Evolutionary conservation across 768 basidiomycete species (phyloP).

Genomic region (Hypholoma fasciculare): DNA sequence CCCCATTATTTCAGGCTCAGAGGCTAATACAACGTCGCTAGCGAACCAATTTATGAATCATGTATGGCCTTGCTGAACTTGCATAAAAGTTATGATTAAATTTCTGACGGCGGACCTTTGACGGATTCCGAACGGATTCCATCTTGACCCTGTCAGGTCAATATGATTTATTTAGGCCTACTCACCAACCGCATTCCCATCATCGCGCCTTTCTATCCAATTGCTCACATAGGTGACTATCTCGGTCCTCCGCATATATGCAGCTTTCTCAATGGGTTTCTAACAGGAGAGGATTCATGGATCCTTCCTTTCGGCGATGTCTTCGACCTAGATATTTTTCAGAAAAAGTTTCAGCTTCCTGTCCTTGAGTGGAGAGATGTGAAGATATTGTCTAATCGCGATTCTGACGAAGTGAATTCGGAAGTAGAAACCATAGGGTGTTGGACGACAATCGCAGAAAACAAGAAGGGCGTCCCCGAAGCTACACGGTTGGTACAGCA

Average conservation of each 20-base stretch:
- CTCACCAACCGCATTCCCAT: slow-evolving; percentile 47
- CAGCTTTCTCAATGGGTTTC: slow-evolving; percentile 17
- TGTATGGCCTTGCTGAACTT: slow-evolving; percentile 18
- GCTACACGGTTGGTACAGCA: slow-evolving; percentile 23
- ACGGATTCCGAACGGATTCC: too few relatives aligned
- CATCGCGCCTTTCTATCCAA: slow-evolving; percentile 47
- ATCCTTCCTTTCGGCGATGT: slow-evolving; percentile 41
- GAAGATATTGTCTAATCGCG: slow-evolving; percentile 31
- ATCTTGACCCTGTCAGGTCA: slow-evolving; percentile 28
- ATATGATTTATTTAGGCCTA: slow-evolving; percentile 47
- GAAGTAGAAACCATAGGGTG: slow-evolving; percentile 27
- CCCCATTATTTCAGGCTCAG: too few relatives aligned
- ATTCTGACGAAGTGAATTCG: slow-evolving; percentile 13
- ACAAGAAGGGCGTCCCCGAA: slow-evolving; percentile 7
- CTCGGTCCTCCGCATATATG: not conserved
- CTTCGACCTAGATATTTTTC: slow-evolving; percentile 41
- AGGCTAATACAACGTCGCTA: slow-evolving; percentile 4
- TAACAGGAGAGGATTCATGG: slow-evolving; percentile 20
- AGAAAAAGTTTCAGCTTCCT: slow-evolving; percentile 33
- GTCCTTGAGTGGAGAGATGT: slow-evolving; percentile 52
- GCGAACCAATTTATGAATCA: slow-evolving; percentile 38
- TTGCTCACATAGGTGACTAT: slow-evolving; percentile 36
- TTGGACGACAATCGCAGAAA: slow-evolving; percentile 30
- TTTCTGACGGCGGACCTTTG: not conserved
- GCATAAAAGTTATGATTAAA: not conserved